phyloP scores from a whole-genome alignment of 345 rosid genomes.

The Theobroma cacao region DNA sequence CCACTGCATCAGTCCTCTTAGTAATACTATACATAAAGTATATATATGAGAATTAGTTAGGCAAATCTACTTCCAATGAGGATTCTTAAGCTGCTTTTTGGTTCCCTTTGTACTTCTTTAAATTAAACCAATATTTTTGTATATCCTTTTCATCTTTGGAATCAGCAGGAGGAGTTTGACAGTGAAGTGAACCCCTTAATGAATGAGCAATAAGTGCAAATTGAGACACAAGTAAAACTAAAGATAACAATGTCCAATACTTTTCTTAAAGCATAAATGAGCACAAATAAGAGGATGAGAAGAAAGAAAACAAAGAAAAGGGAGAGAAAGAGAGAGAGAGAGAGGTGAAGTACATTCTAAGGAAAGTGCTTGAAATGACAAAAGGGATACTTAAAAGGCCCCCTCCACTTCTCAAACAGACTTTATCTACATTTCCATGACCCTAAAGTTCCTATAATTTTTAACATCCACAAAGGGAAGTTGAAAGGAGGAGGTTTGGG shows the following conservation, averaged over 20 bases:
- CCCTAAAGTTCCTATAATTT: not conserved
- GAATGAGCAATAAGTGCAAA: not conserved
- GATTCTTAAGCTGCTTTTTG: not conserved
- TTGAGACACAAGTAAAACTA: not conserved
- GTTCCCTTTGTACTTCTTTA: not conserved
- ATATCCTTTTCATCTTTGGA: not conserved
- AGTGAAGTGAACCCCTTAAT: not conserved
- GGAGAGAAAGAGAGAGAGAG: not conserved
- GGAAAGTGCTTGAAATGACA: slow-evolving; percentile 15
- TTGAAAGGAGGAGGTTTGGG: not conserved
- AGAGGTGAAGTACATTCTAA: slow-evolving; percentile 19
- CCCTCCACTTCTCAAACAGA: slow-evolving; percentile 20
- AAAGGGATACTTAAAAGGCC: slow-evolving; percentile 5
- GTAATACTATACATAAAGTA: no score
- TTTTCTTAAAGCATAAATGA: not conserved
- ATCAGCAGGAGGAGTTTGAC: not conserved
- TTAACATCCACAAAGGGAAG: not conserved
- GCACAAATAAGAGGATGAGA: not conserved
- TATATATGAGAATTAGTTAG: no score
- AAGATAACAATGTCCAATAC: not conserved
- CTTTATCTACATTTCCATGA: slow-evolving; percentile 29
- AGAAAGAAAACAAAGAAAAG: not conserved
- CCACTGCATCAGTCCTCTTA: no score
- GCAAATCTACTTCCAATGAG: not conserved
- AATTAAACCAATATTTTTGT: not conserved